Percentiles rank a stretch among this genome's conserved stretches.
phyloP scores from a whole-genome alignment of 2,329 filamentous ascomycete genomes.

The Triangularia verruculosa region DNA sequence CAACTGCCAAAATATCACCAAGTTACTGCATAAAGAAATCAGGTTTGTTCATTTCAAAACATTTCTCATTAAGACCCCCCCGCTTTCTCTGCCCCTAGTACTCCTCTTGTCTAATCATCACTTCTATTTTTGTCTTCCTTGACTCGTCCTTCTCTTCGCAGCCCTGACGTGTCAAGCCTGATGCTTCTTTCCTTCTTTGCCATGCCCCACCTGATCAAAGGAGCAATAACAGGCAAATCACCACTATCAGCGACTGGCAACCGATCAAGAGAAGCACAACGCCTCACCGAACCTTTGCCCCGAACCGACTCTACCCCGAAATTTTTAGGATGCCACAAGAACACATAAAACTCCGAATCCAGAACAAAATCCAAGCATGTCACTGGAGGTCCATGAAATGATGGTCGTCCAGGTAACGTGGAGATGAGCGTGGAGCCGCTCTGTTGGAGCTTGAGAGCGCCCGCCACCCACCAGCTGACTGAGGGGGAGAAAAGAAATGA shows the following conservation, averaged over 20 bases:
- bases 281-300: neutral
- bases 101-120: neutral
- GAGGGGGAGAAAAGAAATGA: too few relatives aligned
- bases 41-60: neutral
- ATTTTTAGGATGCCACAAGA: neutral
- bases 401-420: too few relatives aligned
- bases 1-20: too few relatives aligned
- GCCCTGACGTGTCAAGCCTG: too few relatives aligned
- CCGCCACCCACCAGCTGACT: too few relatives aligned
- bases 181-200: neutral
- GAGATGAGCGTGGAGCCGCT: too few relatives aligned
- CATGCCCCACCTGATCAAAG: neutral
- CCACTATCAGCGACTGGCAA: neutral
- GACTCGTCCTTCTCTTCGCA: neutral
- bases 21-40: too few relatives aligned
- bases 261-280: neutral
- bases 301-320: neutral
- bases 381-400: too few relatives aligned
- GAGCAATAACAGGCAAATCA: neutral
- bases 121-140: neutral
- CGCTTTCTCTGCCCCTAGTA: too few relatives aligned
- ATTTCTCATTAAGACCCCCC: neutral
- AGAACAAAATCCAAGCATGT: too few relatives aligned
- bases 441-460: too few relatives aligned
- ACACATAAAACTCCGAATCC: neutral